Base-by-base conservation (phyloP, 176 grass and related monocot species). In the Bolboschoenus planiculmis region DNA sequence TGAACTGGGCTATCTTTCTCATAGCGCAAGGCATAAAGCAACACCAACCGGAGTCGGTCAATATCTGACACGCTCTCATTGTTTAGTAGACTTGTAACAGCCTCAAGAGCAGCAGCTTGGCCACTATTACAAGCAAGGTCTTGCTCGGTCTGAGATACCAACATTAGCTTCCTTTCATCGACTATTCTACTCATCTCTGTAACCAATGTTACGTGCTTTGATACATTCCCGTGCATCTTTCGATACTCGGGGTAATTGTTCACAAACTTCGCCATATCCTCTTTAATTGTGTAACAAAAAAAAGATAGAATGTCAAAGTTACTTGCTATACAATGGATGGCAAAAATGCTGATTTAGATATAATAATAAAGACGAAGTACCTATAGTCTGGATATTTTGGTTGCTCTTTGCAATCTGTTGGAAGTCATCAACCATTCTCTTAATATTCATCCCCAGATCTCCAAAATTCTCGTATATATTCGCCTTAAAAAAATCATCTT, bases 1-100 rank as follows among this genome's bases (percentile, higher is more conserved):
- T 95, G 96, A 93, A 99, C 96, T 48, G 96, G 91, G 51, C 96
- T 99, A 81, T 99, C 96, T 78, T 99, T 99, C 82, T 98, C 96
- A 88, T 98, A 98, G 46, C 92, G 88, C 89, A 98, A 90, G 31
- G 96, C 92, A 51, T 98, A 95, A 44, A 98, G 84, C 90, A 98
- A 88, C 56, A 98, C 92, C 35, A 95, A 80, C 42, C 96, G 80
- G 44, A 98, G 88, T 79, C 92, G 83, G 33, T 98, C 96, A 84
- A 95, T 79, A 86, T 98, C 92, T 87, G 92, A 95, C 54, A 98
- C 83, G 36, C 80, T 95, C 91, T 98, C 90, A 90, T 90, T 91
- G 87, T 91, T 98, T 60, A 98, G 82, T 86, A 98, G 87, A 83
- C 84, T 90, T 87, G 92, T 87, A 33, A 98, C 92, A 77, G 62